Base-by-base conservation (phyloP, 202 grass and related monocot genomes). In the Eragrostis tef region DNA sequence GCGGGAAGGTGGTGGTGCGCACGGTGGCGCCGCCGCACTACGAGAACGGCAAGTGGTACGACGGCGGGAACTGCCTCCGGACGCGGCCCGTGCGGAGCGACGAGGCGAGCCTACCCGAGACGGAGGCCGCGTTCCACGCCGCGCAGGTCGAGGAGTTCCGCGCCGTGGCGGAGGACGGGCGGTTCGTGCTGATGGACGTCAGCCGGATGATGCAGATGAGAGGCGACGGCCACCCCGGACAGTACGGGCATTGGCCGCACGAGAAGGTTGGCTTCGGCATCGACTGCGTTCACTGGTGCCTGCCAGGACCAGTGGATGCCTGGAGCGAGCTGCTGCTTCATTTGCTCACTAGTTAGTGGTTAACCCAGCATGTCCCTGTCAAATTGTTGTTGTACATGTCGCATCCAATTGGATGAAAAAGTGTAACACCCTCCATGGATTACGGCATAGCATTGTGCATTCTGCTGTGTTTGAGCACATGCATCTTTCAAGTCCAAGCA, bases 271-370 rank as follows among this genome's bases (percentile, higher is more conserved):
- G 87, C 8, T 77, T 89, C 71, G 82, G 77, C 78, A 81, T 88
- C 65, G 90, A 93, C 62, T 97, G 93, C 64, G 77, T 87, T n/a
- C 93, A 89, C 14, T 93, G 90, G 90, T 93, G 93, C 65, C 6
- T 97, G 80, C 93, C 93, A 0, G 93, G 93, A 11, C 85, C 93
- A 0, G 84, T 97, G 27, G 90, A 97, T 9, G 80, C 81, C 0
- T 97, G 90, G 93, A 89, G 68, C 64, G 86, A 90, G 12, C 12
- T 92, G 27, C 77, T 92, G 42, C 81, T 90, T 24, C 80, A 94
- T 76, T 68, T 79, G 61, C 59, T 94, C 15, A 84, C 65, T 8
- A 80, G 15, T 48, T 75, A 76, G 21, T n/a, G 1, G 29, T 9
- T n/a, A 2, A 24, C 7, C 2, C 12, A 31, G 1, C 11, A 20